A percentile compares a stretch with the other conserved stretches of the same genome.
Conservation (phyloP, 345 rosid genomes). For the Syzygium aromaticum region DNA sequence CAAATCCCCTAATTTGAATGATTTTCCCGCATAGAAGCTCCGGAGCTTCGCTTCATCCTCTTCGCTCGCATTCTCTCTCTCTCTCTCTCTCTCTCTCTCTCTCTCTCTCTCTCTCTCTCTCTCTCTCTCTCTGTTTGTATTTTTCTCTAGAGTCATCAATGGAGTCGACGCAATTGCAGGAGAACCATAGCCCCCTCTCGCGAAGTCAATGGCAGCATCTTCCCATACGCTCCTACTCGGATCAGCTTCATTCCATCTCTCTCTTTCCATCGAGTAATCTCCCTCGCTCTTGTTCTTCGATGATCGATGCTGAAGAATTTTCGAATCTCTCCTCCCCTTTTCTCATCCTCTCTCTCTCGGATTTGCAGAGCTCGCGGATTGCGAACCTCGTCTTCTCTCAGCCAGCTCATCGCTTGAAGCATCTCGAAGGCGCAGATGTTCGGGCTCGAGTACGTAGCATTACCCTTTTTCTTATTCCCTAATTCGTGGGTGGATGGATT, state of each 20-base stretch:
- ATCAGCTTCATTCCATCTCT: slow-evolving; percentile 54
- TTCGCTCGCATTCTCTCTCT: background rate
- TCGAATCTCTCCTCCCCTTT: background rate
- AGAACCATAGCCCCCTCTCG: slow-evolving; percentile 8
- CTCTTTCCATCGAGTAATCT: slow-evolving; percentile 54
- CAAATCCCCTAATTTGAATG: background rate
- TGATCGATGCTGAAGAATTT: background rate
- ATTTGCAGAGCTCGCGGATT: slow-evolving; percentile 63
- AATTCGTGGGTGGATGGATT: background rate
- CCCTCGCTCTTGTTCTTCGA: background rate
- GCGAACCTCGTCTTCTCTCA: slow-evolving; percentile 49
- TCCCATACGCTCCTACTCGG: slow-evolving; percentile 39
- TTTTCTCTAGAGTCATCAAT: background rate
- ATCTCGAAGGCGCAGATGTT: slow-evolving; percentile 56
- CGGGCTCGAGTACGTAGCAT: slow-evolving; percentile 75
- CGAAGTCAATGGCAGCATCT: slow-evolving; percentile 43
- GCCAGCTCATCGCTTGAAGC: slow-evolving; percentile 46
- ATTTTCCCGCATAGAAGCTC: background rate
- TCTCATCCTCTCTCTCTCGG: slow-evolving; percentile 12
- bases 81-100: too few species aligned
- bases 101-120: too few species aligned
- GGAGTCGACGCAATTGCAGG: background rate
- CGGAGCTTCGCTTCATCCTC: background rate
- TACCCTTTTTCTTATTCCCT: background rate
- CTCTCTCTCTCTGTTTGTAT: rapidly evolving